phyloP scores from a whole-genome alignment of 768 basidiomycete genomes.

The Lentinula raphanica region DNA sequence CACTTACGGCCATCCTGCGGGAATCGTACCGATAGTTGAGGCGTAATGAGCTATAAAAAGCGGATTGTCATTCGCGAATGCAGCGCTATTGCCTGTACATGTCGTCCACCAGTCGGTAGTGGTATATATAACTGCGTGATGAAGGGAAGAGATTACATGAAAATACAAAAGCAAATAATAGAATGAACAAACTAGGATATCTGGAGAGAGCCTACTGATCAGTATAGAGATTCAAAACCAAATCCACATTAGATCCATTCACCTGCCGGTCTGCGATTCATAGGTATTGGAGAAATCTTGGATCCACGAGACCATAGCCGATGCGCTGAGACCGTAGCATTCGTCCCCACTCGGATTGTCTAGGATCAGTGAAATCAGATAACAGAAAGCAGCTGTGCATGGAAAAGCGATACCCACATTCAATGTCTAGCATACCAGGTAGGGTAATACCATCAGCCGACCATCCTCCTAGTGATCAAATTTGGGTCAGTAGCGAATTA shows the following conservation, averaged over 20 bases:
- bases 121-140: slow-evolving; percentile 48
- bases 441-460: slow-evolving; percentile 52
- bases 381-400: neutral
- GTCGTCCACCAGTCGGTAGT: slow-evolving; percentile 65
- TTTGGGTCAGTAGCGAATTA: neutral
- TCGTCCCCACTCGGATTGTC: slow-evolving; percentile 46
- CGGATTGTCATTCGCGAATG: slow-evolving; percentile 46
- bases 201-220: slow-evolving; percentile 16
- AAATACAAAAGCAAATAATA: neutral
- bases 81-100: slow-evolving; percentile 56
- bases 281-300: slow-evolving; percentile 59
- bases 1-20: slow-evolving; percentile 52
- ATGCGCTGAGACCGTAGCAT: slow-evolving; percentile 49
- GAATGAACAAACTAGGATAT: slow-evolving; percentile 31
- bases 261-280: slow-evolving; percentile 41
- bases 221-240: neutral
- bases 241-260: slow-evolving; percentile 11
- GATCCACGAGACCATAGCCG: slow-evolving; percentile 63
- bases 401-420: slow-evolving; percentile 34
- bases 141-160: neutral
- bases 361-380: slow-evolving; percentile 15
- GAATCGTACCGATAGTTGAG: slow-evolving; percentile 45
- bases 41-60: slow-evolving; percentile 58
- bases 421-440: slow-evolving; percentile 60
- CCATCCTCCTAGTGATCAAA: slow-evolving; percentile 40